phyloP scores from a whole-genome alignment of 2,329 filamentous ascomycete species.

The Aspergillus sp. region DNA sequence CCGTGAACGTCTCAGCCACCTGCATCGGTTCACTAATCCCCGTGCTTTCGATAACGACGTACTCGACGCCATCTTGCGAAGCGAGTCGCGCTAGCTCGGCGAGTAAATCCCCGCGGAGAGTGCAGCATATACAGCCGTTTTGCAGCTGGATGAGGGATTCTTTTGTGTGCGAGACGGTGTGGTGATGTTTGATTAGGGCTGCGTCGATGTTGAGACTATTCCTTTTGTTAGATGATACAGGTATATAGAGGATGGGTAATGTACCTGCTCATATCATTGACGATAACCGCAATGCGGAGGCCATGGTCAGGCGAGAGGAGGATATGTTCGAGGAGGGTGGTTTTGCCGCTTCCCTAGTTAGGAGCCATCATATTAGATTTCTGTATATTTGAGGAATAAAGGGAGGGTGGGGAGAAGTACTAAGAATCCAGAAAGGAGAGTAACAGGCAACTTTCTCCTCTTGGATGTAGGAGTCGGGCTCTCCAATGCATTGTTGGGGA shows the following conservation, averaged over 20 bases:
- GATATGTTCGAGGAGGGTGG: conserved; percentile 69
- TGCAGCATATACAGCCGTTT: conserved; percentile 77
- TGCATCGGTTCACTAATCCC: conserved; percentile 74
- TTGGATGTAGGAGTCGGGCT: too few species aligned
- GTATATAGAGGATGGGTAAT: conserved; percentile 22
- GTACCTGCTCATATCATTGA: conserved; percentile 69
- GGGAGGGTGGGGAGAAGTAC: conserved; percentile 31
- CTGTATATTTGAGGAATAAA: background rate
- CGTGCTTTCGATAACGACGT: conserved; percentile 71
- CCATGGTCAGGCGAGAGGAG: conserved; percentile 65
- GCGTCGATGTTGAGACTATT: conserved; percentile 66
- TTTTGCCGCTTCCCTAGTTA: conserved; percentile 67
- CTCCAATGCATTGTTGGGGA: background rate
- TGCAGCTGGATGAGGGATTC: conserved; percentile 69
- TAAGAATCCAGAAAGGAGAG: conserved; percentile 62
- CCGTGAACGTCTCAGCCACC: conserved; percentile 72
- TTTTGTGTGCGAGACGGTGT: conserved; percentile 59
- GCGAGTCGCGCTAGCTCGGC: conserved; percentile 68
- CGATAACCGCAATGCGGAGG: conserved; percentile 69
- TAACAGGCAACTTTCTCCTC: conserved; percentile 54
- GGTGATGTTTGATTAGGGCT: conserved; percentile 57
- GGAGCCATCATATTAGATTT: background rate
- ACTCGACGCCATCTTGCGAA: conserved; percentile 66
- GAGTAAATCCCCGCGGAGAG: conserved; percentile 68
- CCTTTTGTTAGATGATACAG: background rate